Conservation (phyloP, 306 rosid species). For the Cucurbita maxima region DNA sequence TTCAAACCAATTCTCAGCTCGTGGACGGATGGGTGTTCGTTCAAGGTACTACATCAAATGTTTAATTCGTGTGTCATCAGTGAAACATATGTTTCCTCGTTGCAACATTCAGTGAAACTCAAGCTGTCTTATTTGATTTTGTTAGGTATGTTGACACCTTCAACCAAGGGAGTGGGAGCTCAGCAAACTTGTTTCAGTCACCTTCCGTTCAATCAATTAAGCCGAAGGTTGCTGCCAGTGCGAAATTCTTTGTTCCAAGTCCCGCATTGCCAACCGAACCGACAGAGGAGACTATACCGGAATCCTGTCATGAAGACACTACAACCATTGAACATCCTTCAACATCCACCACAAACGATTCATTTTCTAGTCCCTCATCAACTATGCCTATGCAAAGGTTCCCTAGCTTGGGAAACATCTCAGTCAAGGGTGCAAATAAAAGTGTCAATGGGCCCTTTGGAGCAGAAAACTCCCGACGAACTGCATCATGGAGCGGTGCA, state of each 20-base stretch:
- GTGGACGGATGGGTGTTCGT: conserved; percentile 64
- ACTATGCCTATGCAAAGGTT: conserved; percentile 33
- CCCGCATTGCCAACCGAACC: conserved; percentile 34
- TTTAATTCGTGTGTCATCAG: not conserved
- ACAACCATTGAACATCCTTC: conserved; percentile 25
- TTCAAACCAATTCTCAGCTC: conserved; percentile 66
- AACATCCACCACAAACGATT: conserved; percentile 27
- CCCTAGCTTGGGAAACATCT: conserved; percentile 51
- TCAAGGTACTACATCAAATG: conserved; percentile 38
- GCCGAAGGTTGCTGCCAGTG: conserved; percentile 43
- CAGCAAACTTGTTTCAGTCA: conserved; percentile 55
- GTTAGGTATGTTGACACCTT: conserved; percentile 90
- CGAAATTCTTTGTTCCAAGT: conserved; percentile 70
- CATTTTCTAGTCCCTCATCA: conserved; percentile 19
- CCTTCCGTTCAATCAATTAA: conserved; percentile 54
- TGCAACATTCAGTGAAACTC: not conserved
- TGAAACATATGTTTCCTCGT: not conserved
- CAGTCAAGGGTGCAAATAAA: conserved; percentile 15
- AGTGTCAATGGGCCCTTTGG: conserved; percentile 14
- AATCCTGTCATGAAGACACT: conserved; percentile 44
- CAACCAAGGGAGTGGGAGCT: conserved; percentile 62
- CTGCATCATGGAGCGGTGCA: conserved; percentile 85
- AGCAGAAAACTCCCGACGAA: conserved; percentile 42
- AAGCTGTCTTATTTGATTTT: conserved; percentile 6
- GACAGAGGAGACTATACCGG: conserved; percentile 41